phyloP scores from a whole-genome alignment of 768 basidiomycete species.

The Lactarius sanguifluus region DNA sequence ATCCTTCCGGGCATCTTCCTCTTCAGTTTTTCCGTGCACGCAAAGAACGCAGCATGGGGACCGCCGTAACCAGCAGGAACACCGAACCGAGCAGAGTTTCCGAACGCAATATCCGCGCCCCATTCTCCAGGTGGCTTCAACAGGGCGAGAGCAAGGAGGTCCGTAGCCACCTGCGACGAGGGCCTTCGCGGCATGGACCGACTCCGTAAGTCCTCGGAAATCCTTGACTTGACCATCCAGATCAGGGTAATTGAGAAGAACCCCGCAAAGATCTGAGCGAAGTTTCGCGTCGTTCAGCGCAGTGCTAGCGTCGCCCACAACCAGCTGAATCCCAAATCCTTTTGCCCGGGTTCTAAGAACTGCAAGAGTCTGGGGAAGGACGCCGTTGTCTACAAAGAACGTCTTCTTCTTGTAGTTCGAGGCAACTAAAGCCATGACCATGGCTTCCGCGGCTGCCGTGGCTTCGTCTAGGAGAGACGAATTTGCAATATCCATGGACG shows the following conservation, averaged over 20 bases:
- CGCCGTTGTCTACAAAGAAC: constrained; percentile 82
- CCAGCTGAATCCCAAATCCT: constrained; percentile 87
- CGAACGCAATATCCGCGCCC: constrained; percentile 95
- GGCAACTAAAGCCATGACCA: constrained; percentile 88
- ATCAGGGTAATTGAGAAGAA: constrained; percentile 93
- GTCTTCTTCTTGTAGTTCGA: constrained; percentile 70
- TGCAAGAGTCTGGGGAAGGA: constrained; percentile 85
- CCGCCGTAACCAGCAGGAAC: constrained; percentile 98
- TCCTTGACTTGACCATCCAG: constrained; percentile 82
- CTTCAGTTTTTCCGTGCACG: constrained; percentile 88
- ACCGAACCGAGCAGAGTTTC: constrained; percentile 95
- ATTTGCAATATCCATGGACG: constrained; percentile 93
- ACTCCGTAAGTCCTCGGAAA: constrained; percentile 61
- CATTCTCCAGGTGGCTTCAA: constrained; percentile 97
- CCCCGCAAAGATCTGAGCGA: constrained; percentile 71
- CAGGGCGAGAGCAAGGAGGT: constrained; percentile 89
- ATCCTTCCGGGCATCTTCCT: constrained; percentile 98
- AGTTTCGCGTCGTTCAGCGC: constrained; percentile 53
- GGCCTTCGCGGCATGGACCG: constrained; percentile 72
- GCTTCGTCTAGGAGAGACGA: constrained; percentile 94
- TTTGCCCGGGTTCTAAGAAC: constrained; percentile 90
- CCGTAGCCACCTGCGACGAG: constrained; percentile 87
- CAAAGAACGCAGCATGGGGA: constrained; percentile 97
- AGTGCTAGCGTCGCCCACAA: constrained; percentile 59
- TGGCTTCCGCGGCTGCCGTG: constrained; percentile 92